Conservation (phyloP, 1,139 yeast genomes). For the Candida frijolesensis region DNA sequence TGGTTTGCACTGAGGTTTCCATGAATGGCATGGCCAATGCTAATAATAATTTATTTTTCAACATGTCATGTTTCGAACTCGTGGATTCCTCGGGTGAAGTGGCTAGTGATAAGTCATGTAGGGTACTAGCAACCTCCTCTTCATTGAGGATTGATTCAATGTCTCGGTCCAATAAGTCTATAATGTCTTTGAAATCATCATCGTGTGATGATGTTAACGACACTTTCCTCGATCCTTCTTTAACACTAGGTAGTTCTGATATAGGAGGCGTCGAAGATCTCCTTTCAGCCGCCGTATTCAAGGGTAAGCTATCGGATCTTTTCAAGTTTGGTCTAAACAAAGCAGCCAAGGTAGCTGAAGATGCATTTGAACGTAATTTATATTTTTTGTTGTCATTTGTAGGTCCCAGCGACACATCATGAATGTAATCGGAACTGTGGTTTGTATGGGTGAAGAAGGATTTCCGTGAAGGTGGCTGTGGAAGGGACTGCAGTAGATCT, state of each 20-base stretch:
- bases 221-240: background rate
- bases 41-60: slow-evolving; percentile 57
- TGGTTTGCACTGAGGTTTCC: slow-evolving; percentile 51
- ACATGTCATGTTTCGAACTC: slow-evolving; percentile 35
- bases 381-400: slow-evolving; percentile 18
- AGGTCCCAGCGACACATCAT: slow-evolving; percentile 12
- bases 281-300: slow-evolving; percentile 13
- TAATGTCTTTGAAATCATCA: slow-evolving; percentile 47
- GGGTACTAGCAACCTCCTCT: slow-evolving; percentile 50
- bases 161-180: slow-evolving; percentile 44
- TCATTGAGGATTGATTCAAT: slow-evolving; percentile 29
- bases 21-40: slow-evolving; percentile 79
- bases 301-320: slow-evolving; percentile 41
- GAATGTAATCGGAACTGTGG: slow-evolving; percentile 26
- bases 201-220: slow-evolving; percentile 7
- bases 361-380: slow-evolving; percentile 49
- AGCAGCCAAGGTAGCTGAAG: slow-evolving; percentile 66
- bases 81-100: slow-evolving; percentile 29
- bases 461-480: slow-evolving; percentile 1
- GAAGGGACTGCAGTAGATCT: background rate
- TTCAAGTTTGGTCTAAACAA: slow-evolving; percentile 47
- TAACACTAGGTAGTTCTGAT: background rate
- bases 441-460: slow-evolving; percentile 17
- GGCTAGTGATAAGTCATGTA: slow-evolving; percentile 58
- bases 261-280: slow-evolving; percentile 4